These are phyloP conservation scores for Achaetomiella virescens DNA, from an alignment of 495 filamentous ascomycete species.

Conservation along the genomic window DNA sequence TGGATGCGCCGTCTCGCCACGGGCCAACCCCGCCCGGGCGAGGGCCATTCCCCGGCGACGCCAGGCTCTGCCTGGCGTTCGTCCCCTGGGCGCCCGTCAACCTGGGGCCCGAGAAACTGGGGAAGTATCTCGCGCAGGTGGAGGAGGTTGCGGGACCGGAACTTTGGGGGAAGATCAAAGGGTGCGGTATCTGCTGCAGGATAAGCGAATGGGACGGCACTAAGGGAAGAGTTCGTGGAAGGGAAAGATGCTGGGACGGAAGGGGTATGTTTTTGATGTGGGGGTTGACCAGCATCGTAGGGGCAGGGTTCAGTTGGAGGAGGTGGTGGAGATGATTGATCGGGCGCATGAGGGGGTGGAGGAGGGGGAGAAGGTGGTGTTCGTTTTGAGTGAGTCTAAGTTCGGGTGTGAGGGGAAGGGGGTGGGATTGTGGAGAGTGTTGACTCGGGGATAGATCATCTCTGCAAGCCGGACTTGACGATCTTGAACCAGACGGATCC, in stretches of 20 bases:
- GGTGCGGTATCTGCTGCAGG: conserved; percentile 80
- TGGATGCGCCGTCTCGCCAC: conserved; percentile 59
- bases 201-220: conserved; percentile 59
- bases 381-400: conserved; percentile 63
- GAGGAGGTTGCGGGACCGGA: conserved; percentile 43
- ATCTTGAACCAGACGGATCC: conserved; percentile 46
- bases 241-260: conserved; percentile 58
- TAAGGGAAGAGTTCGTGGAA: conserved; percentile 55
- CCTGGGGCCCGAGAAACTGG: conserved; percentile 46
- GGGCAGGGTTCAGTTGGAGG: conserved; percentile 64
- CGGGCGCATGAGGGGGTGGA: conserved; percentile 52
- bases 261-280: conserved; percentile 67
- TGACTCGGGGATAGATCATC: conserved; percentile 54
- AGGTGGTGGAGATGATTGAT: conserved; percentile 66
- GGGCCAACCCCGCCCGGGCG: conserved; percentile 49
- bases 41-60: conserved; percentile 53
- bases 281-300: conserved; percentile 68
- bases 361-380: conserved; percentile 52
- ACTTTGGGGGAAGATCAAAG: conserved; percentile 46
- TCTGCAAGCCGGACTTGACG: conserved; percentile 78
- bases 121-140: conserved; percentile 47
- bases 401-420: neutral
- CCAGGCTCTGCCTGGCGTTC: conserved; percentile 54
- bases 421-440: neutral
- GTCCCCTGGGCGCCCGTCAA: conserved; percentile 79